Base-by-base conservation (phyloP, 2,329 filamentous ascomycete species). In the Scedosporium minutisporum region DNA sequence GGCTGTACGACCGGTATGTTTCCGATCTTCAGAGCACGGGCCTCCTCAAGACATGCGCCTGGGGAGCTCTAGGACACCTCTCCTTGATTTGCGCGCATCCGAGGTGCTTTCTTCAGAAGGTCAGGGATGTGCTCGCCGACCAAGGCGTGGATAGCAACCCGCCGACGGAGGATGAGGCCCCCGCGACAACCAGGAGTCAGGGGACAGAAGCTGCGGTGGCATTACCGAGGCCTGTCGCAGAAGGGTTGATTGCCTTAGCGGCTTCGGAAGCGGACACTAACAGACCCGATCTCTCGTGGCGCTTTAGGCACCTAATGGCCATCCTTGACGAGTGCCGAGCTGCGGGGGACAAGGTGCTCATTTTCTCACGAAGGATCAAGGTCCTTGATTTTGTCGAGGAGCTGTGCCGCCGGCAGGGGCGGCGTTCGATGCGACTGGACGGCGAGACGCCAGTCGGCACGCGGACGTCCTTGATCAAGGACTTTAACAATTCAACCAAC, bases 311-410 rank as follows among this genome's bases (percentile, higher is more conserved):
- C 57, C 74, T 85, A 53, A 74, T 80, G 57, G 38, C 41, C 6
- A 93, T 97, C 59, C 72, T 96, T 0, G 77, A 87, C 23, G 80
- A 87, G 65, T 87, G 87, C 6, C 82, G 80, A 46, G 70, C 71
- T 1, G 74, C 78, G 0, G 79, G 80, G 0, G 93, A 97, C 71
- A 92, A 92, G 69, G 82, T 92, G 1, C 79, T 97, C 1, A 76
- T 96, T 0, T 97, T 97, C 69, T 90, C 88, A 0, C 88, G 91
- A 62, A 89, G 86, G 14, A 77, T 91, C 10, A 75, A 77, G 0
- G 89, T 88, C 0, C 76, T 97, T 4, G 70, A 92, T 67, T 93
- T 87, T 67, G 77, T 96, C 1, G 80, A 86, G 60, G 67, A 74
- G 0, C 72, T 89, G 21, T 80, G 91, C 46, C 72, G 71, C 4